Conservation (phyloP, 192 early-diverging fungal species). For the Radiomyces spectabilis region DNA sequence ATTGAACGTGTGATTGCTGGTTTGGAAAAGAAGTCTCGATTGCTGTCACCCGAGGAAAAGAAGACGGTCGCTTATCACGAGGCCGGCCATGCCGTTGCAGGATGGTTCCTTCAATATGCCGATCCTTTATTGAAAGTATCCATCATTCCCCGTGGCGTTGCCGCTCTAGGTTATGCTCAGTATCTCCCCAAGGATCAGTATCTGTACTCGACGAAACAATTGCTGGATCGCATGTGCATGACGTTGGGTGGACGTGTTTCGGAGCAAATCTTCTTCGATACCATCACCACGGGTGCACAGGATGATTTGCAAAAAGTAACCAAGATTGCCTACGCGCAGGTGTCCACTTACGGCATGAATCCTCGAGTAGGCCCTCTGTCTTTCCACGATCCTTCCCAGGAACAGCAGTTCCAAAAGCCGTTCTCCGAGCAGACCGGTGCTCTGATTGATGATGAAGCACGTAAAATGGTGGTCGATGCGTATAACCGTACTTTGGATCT, state of each 20-base stretch:
- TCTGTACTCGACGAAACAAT: slow-evolving; percentile 85
- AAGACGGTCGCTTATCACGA: slow-evolving; percentile 99
- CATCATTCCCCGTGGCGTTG: slow-evolving; percentile 94
- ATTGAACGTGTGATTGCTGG: slow-evolving; percentile 98
- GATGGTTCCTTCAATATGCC: slow-evolving; percentile 95
- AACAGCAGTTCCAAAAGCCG: slow-evolving; percentile 86
- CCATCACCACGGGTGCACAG: slow-evolving; percentile 94
- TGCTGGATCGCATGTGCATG: slow-evolving; percentile 91
- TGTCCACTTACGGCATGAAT: slow-evolving; percentile 95
- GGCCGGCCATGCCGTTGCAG: slow-evolving; percentile 97
- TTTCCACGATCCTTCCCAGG: slow-evolving; percentile 63
- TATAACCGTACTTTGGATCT: slow-evolving; percentile 80
- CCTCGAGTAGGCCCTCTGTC: slow-evolving; percentile 78
- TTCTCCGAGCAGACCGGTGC: slow-evolving; percentile 92
- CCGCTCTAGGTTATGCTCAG: slow-evolving; percentile 97
- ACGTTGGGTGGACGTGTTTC: slow-evolving; percentile 79
- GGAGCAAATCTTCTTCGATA: slow-evolving; percentile 89
- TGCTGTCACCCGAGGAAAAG: slow-evolving; percentile 95
- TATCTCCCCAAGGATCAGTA: slow-evolving; percentile 98
- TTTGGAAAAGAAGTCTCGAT: slow-evolving; percentile 94
- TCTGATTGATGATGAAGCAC: slow-evolving; percentile 93
- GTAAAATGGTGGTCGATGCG: slow-evolving; percentile 71
- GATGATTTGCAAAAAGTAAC: slow-evolving; percentile 98
- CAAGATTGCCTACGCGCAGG: slow-evolving; percentile 93
- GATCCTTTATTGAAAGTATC: slow-evolving; percentile 97